phyloP scores from a whole-genome alignment of 495 filamentous ascomycete species.

The Halenospora varia region DNA sequence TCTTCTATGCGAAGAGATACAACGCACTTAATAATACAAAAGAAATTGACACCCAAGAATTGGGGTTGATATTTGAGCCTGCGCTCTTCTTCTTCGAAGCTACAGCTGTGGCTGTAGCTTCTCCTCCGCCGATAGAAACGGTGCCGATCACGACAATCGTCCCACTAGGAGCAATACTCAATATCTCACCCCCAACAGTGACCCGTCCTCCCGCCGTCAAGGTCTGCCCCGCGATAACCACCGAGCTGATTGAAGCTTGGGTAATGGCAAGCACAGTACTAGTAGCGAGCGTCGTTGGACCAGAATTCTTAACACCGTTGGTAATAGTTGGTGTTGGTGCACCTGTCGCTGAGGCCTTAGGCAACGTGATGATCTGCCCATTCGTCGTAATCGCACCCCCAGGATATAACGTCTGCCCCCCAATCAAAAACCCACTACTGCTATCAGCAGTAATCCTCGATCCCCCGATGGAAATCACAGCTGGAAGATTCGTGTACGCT shows the following conservation, averaged over 20 bases:
- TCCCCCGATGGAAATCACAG: conserved; percentile 12
- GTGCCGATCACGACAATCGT: conserved; percentile 18
- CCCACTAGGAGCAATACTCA: conserved; percentile 17
- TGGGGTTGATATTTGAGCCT: neutral
- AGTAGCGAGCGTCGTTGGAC: neutral
- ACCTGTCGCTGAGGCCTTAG: neutral
- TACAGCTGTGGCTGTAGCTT: conserved; percentile 4
- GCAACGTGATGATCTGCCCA: conserved; percentile 14
- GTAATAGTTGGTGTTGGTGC: neutral
- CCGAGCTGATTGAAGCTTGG: neutral
- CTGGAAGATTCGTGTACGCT: neutral
- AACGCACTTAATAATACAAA: neutral
- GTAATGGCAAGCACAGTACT: neutral
- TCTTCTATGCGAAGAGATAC: neutral
- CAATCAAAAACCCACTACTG: conserved; percentile 13
- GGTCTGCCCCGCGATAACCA: conserved; percentile 22
- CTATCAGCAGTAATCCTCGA: conserved; percentile 18
- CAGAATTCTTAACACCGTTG: conserved; percentile 2
- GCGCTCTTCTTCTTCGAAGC: conserved; percentile 4
- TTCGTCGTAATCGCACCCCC: conserved; percentile 14
- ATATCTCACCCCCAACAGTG: conserved; percentile 21
- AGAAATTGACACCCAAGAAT: neutral
- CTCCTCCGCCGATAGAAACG: conserved; percentile 15
- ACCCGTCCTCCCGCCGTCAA: conserved; percentile 21
- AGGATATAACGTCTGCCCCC: conserved; percentile 18